Conservation (phyloP, 371 early-diverging fungal genomes). For the Saksenaea oblongispora region DNA sequence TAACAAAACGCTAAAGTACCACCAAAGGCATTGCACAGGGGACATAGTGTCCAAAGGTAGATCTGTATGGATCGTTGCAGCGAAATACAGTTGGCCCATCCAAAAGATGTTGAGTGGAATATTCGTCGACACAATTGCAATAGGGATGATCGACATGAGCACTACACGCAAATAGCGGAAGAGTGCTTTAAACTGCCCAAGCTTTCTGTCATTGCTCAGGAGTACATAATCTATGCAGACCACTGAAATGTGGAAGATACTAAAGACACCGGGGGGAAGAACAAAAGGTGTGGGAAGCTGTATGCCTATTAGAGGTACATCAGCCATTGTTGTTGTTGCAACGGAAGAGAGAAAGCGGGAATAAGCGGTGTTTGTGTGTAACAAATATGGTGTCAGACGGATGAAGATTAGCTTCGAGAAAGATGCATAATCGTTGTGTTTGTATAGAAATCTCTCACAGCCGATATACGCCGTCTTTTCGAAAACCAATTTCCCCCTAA, state of each 20-base stretch:
- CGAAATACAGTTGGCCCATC: background rate
- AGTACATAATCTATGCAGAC: background rate
- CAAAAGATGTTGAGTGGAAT: background rate
- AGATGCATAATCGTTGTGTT: no score
- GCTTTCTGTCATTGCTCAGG: background rate
- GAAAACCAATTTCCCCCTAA: no score
- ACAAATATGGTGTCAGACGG: no score
- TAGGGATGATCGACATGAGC: background rate
- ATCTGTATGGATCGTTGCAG: background rate
- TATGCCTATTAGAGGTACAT: background rate
- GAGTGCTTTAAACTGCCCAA: background rate
- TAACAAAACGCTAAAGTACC: background rate
- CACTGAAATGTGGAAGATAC: background rate
- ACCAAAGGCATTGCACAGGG: background rate
- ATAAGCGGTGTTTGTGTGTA: no score
- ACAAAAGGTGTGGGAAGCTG: background rate
- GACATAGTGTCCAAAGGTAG: background rate
- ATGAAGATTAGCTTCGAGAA: no score
- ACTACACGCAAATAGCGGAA: background rate
- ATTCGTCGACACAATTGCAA: background rate
- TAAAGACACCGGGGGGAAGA: background rate
- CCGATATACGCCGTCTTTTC: no score
- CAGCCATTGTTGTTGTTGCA: background rate
- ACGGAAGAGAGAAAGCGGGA: no score
- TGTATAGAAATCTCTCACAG: no score